These are phyloP conservation scores for Coccomyxa sp. DNA, from an alignment of 139 green algal genomes.

Conservation along the genomic window DNA sequence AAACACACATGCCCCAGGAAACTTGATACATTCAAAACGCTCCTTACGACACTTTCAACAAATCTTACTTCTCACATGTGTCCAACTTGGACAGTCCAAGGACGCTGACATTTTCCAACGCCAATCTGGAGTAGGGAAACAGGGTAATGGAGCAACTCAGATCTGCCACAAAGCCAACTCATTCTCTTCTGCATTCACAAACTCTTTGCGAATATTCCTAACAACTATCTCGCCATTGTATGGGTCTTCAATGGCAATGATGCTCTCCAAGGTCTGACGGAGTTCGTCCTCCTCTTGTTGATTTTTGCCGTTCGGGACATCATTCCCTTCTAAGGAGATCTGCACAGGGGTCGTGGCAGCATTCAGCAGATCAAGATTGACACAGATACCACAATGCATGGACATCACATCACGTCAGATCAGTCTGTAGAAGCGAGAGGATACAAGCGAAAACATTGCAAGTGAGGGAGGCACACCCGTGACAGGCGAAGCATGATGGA, in stretches of 20 bases:
- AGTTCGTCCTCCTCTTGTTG: slow-evolving; percentile 24
- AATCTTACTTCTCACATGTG: no score
- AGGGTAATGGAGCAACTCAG: background rate
- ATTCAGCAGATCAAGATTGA: background rate
- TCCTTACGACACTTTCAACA: no score
- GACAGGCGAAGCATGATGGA: slow-evolving; percentile 10
- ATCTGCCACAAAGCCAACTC: background rate
- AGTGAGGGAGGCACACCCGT: slow-evolving; percentile 3
- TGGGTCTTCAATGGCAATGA: slow-evolving; percentile 62
- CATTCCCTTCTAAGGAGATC: background rate
- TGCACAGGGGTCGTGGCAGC: slow-evolving; percentile 15
- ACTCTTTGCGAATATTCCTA: slow-evolving; percentile 26
- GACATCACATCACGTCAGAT: background rate
- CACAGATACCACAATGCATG: background rate
- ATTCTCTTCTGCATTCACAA: slow-evolving; percentile 23
- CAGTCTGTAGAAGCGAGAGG: background rate
- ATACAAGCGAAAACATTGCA: background rate
- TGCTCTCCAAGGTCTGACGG: slow-evolving; percentile 34
- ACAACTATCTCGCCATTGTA: slow-evolving; percentile 59
- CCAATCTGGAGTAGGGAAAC: no score
- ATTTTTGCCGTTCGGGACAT: background rate
- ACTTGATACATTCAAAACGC: no score
- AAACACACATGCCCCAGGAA: no score
- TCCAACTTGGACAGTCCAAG: no score
- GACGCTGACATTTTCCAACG: no score